Base-by-base conservation (phyloP, 2,329 filamentous ascomycete genomes). In the Fusarium domesticum region DNA sequence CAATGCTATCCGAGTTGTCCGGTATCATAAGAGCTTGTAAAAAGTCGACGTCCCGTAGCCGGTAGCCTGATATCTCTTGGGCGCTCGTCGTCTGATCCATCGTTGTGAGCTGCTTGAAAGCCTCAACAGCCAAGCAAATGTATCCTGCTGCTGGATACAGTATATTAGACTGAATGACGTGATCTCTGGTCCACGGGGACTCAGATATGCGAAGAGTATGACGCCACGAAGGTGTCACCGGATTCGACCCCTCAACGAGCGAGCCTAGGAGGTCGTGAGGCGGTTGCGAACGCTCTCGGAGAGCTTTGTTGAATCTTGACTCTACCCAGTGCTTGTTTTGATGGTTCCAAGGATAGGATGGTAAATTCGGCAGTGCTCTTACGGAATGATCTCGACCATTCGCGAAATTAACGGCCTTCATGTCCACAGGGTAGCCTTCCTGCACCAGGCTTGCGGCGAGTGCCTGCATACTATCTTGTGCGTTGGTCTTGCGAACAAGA, bases 61-160 rank as follows among this genome's bases (percentile, higher is more conserved):
- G 17, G 23, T 32, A 42, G 14, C 40, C 40, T 4, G 34, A 37
- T 10, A 42, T 30, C 18, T 31, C 12, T 18, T 35, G 4, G 15
- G 11, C 25, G 10, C 15, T 6, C 12, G 11, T 14, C 3, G 6
- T 28, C 10, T 28, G 4, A 3, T 28, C 23, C 10, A 3, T 11
- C 8, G 8, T 12, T 8, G 23, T 28, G 8, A 28, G 18, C 30
- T 40, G 30, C 12, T 20, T 28, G 14, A 37, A 11, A 16, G 39
- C 39, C 28, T 47, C 44, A 14, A 47, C 43, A 7, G 39, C 44
- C 35, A 43, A 36, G 8, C 18, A 16, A 12, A 43, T 33, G 20
- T 36, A 36, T 15, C 44, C 40, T 3, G 36, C 33, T 2, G 19
- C 36, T 16, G 44, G 44, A 17, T 37, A 39, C 4, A 47, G 3